A percentile compares a stretch with the other conserved stretches of the same genome.
Evolutionary conservation across 2,329 filamentous ascomycete species (phyloP).

Genomic region (Microsporum ferrugineum): DNA sequence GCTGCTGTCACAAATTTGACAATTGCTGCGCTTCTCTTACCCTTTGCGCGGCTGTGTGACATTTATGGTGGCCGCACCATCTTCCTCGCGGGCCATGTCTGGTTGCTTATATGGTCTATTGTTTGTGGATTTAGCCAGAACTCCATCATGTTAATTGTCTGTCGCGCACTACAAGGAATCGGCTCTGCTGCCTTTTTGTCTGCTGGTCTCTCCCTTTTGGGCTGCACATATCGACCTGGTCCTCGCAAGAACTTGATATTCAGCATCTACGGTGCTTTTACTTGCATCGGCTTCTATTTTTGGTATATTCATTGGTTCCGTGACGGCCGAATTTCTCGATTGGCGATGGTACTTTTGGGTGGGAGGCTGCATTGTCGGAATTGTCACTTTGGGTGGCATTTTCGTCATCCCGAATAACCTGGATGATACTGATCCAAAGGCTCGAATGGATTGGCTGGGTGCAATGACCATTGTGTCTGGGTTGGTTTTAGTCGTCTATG

Average conservation of each 20-base stretch:
- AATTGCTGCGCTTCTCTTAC: conserved; percentile 6
- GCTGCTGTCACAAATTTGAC: conserved; percentile 1
- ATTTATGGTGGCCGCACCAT: conserved; percentile 7
- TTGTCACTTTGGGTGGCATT: conserved; percentile 5
- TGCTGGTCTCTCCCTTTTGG: conserved; percentile 3
- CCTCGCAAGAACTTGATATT: conserved; percentile 8
- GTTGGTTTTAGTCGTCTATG: neutral
- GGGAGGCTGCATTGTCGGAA: conserved; percentile 1
- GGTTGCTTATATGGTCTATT: conserved; percentile 3
- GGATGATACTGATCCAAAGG: neutral
- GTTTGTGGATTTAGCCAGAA: conserved; percentile 5
- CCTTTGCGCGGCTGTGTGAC: conserved; percentile 6
- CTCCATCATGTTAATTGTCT: conserved; percentile 4
- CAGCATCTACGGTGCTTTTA: conserved; percentile 5
- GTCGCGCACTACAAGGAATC: conserved; percentile 5
- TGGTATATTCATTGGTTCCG: conserved; percentile 2
- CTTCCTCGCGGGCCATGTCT: conserved; percentile 6
- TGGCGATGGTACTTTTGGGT: conserved; percentile 9
- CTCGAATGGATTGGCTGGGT: conserved; percentile 5
- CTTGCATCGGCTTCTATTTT: conserved; percentile 5
- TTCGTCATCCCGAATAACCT: conserved; percentile 1
- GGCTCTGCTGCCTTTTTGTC: conserved; percentile 8
- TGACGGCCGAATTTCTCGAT: neutral
- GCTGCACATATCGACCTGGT: conserved; percentile 6
- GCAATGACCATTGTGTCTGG: conserved; percentile 6